These are phyloP conservation scores for Pichia gijzeniarum DNA, from an alignment of 805 yeast species.

Conservation along the genomic window DNA sequence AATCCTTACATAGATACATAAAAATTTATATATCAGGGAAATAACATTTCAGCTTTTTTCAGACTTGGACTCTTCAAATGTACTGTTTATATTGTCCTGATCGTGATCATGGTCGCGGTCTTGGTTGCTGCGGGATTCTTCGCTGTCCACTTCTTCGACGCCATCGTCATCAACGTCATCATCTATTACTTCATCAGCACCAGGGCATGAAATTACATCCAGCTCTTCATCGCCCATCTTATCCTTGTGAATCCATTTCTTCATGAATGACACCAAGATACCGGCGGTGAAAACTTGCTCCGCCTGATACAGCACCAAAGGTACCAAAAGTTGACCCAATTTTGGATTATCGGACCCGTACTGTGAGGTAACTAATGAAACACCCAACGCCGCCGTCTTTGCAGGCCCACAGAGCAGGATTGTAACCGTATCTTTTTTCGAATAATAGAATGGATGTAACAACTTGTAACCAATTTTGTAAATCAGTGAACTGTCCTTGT, in stretches of 20 bases:
- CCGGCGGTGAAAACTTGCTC: constrained; percentile 84
- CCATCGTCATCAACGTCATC: neutral
- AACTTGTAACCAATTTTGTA: constrained; percentile 42
- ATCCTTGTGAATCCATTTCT: constrained; percentile 52
- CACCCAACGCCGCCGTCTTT: constrained; percentile 89
- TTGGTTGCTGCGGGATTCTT: too few relatives aligned
- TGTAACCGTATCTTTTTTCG: constrained; percentile 65
- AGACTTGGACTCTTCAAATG: too few relatives aligned
- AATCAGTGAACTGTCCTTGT: constrained; percentile 33
- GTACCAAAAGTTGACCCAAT: constrained; percentile 69
- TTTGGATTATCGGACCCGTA: constrained; percentile 58
- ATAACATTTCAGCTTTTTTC: too few relatives aligned
- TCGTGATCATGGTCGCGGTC: too few relatives aligned
- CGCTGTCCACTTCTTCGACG: too few relatives aligned
- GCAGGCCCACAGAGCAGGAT: constrained; percentile 89
- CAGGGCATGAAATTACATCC: neutral
- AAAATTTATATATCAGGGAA: too few relatives aligned
- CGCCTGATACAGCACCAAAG: constrained; percentile 79
- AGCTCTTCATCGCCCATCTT: constrained; percentile 13
- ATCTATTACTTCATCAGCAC: neutral
- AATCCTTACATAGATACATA: too few relatives aligned
- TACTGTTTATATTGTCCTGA: too few relatives aligned
- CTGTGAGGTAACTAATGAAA: constrained; percentile 57
- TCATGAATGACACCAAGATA: constrained; percentile 57
- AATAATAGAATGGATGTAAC: constrained; percentile 63